Base-by-base conservation (phyloP, 1,284 basidiomycete genomes). In the Ustilago trichophora region DNA sequence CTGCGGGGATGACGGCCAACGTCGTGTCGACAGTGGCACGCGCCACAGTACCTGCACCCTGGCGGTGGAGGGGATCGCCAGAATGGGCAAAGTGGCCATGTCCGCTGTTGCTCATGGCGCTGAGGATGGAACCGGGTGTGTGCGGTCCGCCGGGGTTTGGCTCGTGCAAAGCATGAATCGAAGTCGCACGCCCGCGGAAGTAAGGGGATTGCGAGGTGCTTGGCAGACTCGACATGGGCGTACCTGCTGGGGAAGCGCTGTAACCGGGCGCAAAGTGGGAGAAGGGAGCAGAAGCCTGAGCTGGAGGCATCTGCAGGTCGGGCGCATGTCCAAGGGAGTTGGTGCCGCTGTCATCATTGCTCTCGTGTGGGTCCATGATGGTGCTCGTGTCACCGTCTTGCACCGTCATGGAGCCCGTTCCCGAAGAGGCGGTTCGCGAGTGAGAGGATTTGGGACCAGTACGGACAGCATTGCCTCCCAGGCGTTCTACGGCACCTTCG, bases 1-100 rank as follows among this genome's bases (percentile, higher is more conserved):
- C 93, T 1, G 95, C 94, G 5, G 95, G 96, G 51, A 99, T 98
- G 13, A 98, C 95, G n/a, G 95, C 96, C 8, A 99, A 84, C 0
- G 95, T 98, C 4, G 92, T 93, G 79, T 99, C 95, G 50, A 91
- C 90, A 1, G 90, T 90, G 3, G 95, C 96, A 25, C 94, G 86
- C 12, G 93, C 94, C 26, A 98, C 3, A 89, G 77, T 73, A 6
- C 75, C 74, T 19, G 57, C 65, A 12, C 73, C 73, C 19, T 68
- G 65, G 11, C 50, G 49, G 13, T 53, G 58, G 12, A 57, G 18
- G 21, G 54, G 36, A 15, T 68, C 49, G 8, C 33, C 34, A 3
- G 38, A 32, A 6, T 49, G 55, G 11, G 40, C 34, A 19, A 38
- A 41, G 24, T 66, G 47, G 15, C 46, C 53, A 25, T 75, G 53